Conservation (phyloP, 306 rosid species). For the Casuarina cunninghamiana region DNA sequence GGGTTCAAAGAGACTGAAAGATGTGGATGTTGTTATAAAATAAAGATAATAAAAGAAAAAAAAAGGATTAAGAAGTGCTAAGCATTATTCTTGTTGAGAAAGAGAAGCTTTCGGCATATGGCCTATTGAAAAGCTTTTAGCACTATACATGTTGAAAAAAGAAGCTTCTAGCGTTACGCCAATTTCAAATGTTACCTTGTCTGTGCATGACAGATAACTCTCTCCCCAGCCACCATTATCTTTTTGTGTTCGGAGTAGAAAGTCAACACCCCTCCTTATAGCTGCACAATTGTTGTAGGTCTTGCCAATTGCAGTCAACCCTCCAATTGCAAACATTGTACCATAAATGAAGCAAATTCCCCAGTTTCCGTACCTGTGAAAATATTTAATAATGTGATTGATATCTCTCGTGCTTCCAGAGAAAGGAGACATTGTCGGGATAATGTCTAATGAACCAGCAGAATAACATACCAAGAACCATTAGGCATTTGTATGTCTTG, state of each 20-base stretch:
- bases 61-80: neutral
- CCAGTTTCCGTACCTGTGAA: no score
- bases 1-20: neutral
- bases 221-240: constrained; percentile 76
- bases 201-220: constrained; percentile 53
- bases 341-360: no score
- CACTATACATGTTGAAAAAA: no score
- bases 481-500: constrained; percentile 41
- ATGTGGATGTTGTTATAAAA: no score
- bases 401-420: neutral
- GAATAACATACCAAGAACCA: constrained; percentile 36
- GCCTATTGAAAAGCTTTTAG: no score
- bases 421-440: neutral
- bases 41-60: no score
- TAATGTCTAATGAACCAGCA: no score
- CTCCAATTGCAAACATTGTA: no score
- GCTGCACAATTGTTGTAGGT: constrained; percentile 43
- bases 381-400: neutral
- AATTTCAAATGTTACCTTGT: constrained; percentile 30
- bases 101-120: no score
- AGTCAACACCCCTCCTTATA: constrained; percentile 46
- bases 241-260: constrained; percentile 47
- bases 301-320: no score
- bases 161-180: no score
- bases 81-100: no score